A percentile compares a stretch with the other conserved stretches of the same genome.
These are phyloP conservation scores for Blastobotrys parvus DNA, from an alignment of 805 yeast genomes.

Conservation along the genomic window DNA sequence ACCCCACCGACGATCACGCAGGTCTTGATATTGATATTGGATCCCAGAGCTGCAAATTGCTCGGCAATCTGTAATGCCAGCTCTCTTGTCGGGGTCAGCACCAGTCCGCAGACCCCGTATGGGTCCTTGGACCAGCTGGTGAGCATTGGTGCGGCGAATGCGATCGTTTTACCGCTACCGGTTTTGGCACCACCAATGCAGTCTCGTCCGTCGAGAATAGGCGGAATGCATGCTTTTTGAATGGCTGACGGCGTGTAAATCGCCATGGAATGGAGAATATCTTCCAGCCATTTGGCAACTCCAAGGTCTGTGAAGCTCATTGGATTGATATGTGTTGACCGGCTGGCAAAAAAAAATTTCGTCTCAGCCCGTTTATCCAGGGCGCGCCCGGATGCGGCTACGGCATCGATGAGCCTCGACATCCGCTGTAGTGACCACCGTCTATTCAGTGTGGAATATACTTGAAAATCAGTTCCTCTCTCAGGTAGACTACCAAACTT, in stretches of 20 bases:
- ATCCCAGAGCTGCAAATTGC: constrained; percentile 88
- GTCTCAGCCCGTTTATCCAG: too few relatives aligned
- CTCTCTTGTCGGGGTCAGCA: constrained; percentile 84
- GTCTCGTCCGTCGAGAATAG: constrained; percentile 72
- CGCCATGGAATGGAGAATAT: constrained; percentile 72
- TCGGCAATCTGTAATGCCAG: constrained; percentile 95
- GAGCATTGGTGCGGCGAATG: constrained; percentile 96
- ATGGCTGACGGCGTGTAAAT: constrained; percentile 79
- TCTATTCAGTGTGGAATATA: too few relatives aligned
- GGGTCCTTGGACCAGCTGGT: constrained; percentile 95
- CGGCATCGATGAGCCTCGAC: too few relatives aligned
- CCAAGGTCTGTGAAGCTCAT: constrained; percentile 53
- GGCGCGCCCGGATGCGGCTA: too few relatives aligned
- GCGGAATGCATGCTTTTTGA: constrained; percentile 84
- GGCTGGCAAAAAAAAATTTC: too few relatives aligned
- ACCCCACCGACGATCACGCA: constrained; percentile 90
- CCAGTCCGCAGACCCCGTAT: constrained; percentile 79
- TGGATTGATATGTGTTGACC: too few relatives aligned
- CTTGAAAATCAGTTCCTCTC: too few relatives aligned
- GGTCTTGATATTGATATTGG: constrained; percentile 78
- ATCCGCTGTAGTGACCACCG: too few relatives aligned
- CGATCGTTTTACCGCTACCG: constrained; percentile 96
- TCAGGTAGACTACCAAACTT: too few relatives aligned
- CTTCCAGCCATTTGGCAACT: constrained; percentile 77
- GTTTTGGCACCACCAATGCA: constrained; percentile 98